Conservation (phyloP, 176 grass and related monocot species). For the Eragrostis curvula region DNA sequence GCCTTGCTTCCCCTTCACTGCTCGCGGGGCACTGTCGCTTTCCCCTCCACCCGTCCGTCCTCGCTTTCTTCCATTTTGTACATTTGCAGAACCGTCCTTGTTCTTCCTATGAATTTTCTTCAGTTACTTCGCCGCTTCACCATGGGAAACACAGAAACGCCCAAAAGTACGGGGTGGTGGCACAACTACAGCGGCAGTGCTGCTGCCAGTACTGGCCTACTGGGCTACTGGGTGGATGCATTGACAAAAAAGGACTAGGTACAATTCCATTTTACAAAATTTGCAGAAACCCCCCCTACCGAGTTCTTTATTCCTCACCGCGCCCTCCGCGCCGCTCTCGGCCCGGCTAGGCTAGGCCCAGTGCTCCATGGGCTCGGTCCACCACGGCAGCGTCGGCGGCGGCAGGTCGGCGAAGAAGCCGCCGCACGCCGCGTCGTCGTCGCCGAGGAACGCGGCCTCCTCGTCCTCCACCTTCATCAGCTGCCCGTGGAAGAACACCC, state of each 20-base stretch:
- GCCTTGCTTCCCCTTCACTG: neutral
- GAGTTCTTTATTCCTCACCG: constrained; percentile 20
- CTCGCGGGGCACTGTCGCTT: neutral
- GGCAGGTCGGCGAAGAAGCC: constrained; percentile 77
- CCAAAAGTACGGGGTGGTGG: neutral
- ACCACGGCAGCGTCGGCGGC: constrained; percentile 69
- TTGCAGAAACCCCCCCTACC: constrained; percentile 34
- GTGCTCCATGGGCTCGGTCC: constrained; percentile 52
- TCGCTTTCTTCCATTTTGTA: neutral
- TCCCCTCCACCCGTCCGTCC: neutral
- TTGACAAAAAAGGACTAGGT: constrained; percentile 51
- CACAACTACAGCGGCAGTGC: neutral
- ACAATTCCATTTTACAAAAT: constrained; percentile 70
- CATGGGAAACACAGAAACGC: neutral
- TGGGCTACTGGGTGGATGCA: no score
- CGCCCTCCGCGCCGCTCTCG: neutral
- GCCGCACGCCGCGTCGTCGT: constrained; percentile 59
- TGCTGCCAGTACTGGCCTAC: neutral
- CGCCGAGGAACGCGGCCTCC: constrained; percentile 50
- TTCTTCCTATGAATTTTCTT: neutral
- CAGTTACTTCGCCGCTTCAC: neutral
- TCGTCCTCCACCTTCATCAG: constrained; percentile 66
- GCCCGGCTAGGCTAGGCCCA: constrained; percentile 55
- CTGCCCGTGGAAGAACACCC: constrained; percentile 47
- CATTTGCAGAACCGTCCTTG: constrained; percentile 10